Base-by-base conservation (phyloP, 208 protist genomes). In the Trypanosoma boissoni region DNA sequence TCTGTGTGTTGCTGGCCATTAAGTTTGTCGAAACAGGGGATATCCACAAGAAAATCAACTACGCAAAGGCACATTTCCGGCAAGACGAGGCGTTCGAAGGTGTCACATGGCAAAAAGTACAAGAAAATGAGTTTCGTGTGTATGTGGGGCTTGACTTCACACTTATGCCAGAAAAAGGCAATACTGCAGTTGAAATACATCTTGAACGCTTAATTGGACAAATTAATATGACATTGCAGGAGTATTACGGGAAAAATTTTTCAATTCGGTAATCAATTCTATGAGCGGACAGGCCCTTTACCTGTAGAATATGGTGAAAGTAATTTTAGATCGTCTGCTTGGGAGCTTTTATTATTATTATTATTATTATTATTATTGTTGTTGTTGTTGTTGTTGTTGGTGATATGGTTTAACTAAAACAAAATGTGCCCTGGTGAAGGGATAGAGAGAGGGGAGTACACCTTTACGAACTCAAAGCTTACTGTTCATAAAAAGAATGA, bases 131-230 rank as follows among this genome's bases (percentile, higher is more conserved):
- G 74, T 94, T 94, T 44, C 62, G 65, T 1, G 83, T 85, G 28
- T 94, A 89, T 58, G 86, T 91, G 21, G 86, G 83, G 14, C 74
- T 94, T 10, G 83, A 94, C 64, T 94, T 94, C 34, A 87, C 83
- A 36, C 78, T 94, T 26, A 68, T 90, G 53, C 83, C 80, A 16
- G 75, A 83, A 27, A 64, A 61, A 3, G 76, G 80, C n/a, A 81
- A 72, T 24, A 60, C 66, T 32, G 86, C 90, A 14, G 74, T 93
- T 37, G 71, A 76, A 37, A 75, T 64, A 29, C 83, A 94, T 57
- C 53, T 91, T 27, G 83, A 94, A 28, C 80, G 86, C 26, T 61
- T 94, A 27, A 67, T 94, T 16, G 78, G 85, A 59, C 77, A 79
- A 52, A 86, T 91, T 42, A 89, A 89, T 64, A 66, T 94, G 1